These are phyloP conservation scores for Quercus wislizeni DNA, from an alignment of 306 rosid species.

Conservation along the genomic window DNA sequence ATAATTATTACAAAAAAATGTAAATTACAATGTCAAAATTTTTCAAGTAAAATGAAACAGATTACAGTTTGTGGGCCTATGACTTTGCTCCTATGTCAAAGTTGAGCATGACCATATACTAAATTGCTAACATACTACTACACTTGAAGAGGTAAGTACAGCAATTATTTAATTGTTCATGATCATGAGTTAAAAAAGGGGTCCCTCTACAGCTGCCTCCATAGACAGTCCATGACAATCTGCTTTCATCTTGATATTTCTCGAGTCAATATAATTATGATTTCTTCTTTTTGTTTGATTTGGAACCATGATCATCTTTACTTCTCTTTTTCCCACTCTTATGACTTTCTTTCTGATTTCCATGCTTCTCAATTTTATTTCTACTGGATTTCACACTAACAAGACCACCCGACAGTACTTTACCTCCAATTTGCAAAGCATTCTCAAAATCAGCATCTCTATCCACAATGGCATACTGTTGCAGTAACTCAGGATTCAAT, in stretches of 20 bases:
- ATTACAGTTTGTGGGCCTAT: too few species aligned
- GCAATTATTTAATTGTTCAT: neutral
- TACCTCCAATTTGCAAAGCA: constrained; percentile 49
- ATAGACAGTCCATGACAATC: neutral
- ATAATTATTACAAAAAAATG: neutral
- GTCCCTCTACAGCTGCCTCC: neutral
- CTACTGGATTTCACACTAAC: constrained; percentile 56
- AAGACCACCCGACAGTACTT: constrained; percentile 55
- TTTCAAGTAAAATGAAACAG: neutral
- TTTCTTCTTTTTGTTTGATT: constrained; percentile 53
- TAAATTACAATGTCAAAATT: neutral
- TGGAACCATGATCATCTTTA: constrained; percentile 34
- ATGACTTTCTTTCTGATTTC: constrained; percentile 37
- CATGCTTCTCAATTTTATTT: constrained; percentile 30
- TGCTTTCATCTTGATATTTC: neutral
- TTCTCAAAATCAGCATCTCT: constrained; percentile 47
- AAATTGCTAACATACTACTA: neutral
- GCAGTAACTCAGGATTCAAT: constrained; percentile 48
- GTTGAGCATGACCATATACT: neutral
- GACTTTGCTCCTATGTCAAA: neutral
- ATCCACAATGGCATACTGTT: constrained; percentile 55
- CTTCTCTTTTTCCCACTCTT: constrained; percentile 48
- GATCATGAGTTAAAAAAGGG: neutral
- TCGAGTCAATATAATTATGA: constrained; percentile 6
- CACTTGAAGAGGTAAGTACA: neutral